A percentile compares a stretch with the other conserved stretches of the same genome.
Conservation (phyloP, 768 basidiomycete genomes). For the Stropharia rugosoannulata region DNA sequence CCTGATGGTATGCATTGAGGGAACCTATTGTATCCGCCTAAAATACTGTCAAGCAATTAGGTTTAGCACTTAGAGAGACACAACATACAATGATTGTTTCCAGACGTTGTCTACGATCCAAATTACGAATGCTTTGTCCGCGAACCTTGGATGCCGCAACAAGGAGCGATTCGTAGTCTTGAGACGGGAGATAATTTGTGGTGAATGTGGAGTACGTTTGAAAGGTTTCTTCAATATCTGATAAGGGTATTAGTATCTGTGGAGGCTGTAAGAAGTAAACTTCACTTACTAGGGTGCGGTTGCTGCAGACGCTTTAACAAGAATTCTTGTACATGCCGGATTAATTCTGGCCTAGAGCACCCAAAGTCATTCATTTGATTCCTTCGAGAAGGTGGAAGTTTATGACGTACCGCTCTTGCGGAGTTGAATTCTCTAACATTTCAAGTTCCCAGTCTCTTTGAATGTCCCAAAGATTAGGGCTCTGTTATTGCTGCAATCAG, state of each 20-base stretch:
- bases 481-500: conserved; percentile 37
- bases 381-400: neutral
- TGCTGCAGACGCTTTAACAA: conserved; percentile 69
- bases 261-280: neutral
- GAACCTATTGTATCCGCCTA: conserved; percentile 41
- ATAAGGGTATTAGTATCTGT: neutral
- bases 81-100: conserved; percentile 57
- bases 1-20: conserved; percentile 60
- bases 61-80: neutral
- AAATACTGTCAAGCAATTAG: neutral
- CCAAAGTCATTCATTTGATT: conserved; percentile 4
- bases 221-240: conserved; percentile 79
- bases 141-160: conserved; percentile 77
- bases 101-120: conserved; percentile 59
- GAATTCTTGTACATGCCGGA: conserved; percentile 54
- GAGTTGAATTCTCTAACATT: conserved; percentile 47
- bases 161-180: conserved; percentile 77
- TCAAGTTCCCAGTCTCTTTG: conserved; percentile 77
- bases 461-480: conserved; percentile 68
- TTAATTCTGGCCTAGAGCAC: conserved; percentile 36
- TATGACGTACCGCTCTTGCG: conserved; percentile 42
- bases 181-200: conserved; percentile 67
- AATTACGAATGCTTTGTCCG: conserved; percentile 55
- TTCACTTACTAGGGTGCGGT: conserved; percentile 66
- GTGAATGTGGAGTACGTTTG: conserved; percentile 90